Conservation (phyloP, 2,329 filamentous ascomycete genomes). For the Talaromyces sp. region DNA sequence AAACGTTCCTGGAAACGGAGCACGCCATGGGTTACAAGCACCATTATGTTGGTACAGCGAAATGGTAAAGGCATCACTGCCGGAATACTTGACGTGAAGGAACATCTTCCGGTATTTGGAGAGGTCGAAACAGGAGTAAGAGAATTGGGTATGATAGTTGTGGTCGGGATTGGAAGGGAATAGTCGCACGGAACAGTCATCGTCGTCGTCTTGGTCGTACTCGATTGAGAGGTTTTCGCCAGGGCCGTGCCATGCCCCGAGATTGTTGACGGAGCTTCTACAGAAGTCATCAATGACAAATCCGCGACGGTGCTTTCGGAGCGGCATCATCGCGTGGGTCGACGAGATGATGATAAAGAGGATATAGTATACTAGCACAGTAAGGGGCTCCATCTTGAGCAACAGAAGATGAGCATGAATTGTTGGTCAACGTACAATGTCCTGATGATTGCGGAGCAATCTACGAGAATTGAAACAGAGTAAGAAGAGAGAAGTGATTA, state of each 20-base stretch:
- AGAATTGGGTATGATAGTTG: constrained; percentile 59
- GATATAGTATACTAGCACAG: neutral
- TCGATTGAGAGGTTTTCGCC: constrained; percentile 57
- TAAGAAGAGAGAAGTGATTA: neutral
- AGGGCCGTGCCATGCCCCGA: constrained; percentile 64
- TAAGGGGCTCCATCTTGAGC: neutral
- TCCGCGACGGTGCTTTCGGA: constrained; percentile 10
- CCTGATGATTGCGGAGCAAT: neutral
- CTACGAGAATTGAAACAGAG: neutral
- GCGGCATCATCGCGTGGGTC: constrained; percentile 3
- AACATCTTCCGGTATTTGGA: constrained; percentile 55
- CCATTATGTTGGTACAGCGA: constrained; percentile 65
- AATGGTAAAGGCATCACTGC: constrained; percentile 61
- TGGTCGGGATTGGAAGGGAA: constrained; percentile 60
- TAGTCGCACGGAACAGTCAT: constrained; percentile 53
- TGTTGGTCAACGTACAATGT: neutral
- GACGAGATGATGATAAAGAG: neutral
- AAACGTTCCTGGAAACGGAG: constrained; percentile 64
- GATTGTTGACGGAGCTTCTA: constrained; percentile 52
- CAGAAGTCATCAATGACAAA: constrained; percentile 61
- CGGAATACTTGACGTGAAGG: constrained; percentile 62
- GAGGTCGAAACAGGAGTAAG: constrained; percentile 55
- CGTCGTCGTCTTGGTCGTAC: constrained; percentile 30
- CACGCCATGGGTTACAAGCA: constrained; percentile 53
- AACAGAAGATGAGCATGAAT: neutral